A percentile compares a stretch with the other conserved stretches of the same genome.
These are phyloP conservation scores for Plenodomus biglobosus DNA, from an alignment of 2,329 filamentous ascomycete species.

Conservation along the genomic window DNA sequence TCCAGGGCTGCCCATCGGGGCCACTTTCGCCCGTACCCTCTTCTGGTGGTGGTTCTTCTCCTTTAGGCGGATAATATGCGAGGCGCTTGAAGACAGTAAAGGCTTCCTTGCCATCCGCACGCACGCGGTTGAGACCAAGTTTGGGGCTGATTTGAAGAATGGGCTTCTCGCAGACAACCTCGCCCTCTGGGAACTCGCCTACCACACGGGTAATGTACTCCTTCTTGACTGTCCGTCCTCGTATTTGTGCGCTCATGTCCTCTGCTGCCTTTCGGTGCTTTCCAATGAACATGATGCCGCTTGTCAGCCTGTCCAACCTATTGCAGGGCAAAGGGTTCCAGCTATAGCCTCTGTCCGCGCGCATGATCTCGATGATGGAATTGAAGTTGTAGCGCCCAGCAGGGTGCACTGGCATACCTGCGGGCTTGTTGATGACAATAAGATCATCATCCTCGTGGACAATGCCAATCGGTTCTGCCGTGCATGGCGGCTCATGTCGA, in stretches of 20 bases:
- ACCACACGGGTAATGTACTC: conserved; percentile 93
- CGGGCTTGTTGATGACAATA: conserved; percentile 95
- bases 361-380: conserved; percentile 90
- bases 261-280: conserved; percentile 83
- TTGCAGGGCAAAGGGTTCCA: conserved; percentile 77
- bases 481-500: conserved; percentile 92
- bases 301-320: conserved; percentile 88
- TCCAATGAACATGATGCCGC: conserved; percentile 96
- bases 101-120: conserved; percentile 87
- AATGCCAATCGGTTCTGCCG: conserved; percentile 73
- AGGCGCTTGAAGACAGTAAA: conserved; percentile 88
- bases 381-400: conserved; percentile 96
- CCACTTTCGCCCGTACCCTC: conserved; percentile 20
- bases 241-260: conserved; percentile 73
- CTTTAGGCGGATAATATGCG: conserved; percentile 77
- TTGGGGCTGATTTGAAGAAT: conserved; percentile 94
- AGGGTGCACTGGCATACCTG: conserved; percentile 91
- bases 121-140: conserved; percentile 88
- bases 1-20: conserved; percentile 50
- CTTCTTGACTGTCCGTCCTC: conserved; percentile 80
- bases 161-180: conserved; percentile 89
- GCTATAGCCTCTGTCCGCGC: conserved; percentile 64
- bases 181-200: conserved; percentile 87
- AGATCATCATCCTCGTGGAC: conserved; percentile 91
- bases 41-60: conserved; percentile 13